Evolutionary conservation across 345 rosid species (phyloP).

Genomic region (Bruguiera sexangula): DNA sequence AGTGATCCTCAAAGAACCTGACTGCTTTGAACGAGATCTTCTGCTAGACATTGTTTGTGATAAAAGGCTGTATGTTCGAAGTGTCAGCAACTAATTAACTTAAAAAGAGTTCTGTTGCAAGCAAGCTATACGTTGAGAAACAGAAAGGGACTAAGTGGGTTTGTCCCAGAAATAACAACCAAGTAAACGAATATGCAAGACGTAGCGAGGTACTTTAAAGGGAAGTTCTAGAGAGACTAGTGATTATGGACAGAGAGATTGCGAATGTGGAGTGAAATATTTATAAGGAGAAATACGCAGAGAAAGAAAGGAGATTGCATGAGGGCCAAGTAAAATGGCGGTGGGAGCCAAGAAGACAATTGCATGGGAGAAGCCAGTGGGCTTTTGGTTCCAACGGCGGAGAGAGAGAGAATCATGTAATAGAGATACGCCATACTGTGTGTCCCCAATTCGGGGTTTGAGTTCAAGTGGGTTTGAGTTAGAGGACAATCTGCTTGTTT

Average conservation of each 20-base stretch:
- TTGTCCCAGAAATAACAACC: background rate
- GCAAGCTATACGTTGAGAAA: background rate
- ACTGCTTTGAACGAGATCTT: slow-evolving; percentile 75
- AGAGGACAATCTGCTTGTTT: slow-evolving; percentile 28
- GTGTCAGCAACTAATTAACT: slow-evolving; percentile 9
- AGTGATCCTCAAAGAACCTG: slow-evolving; percentile 54
- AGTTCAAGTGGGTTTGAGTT: slow-evolving; percentile 41
- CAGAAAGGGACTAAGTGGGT: background rate
- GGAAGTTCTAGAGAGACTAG: slow-evolving; percentile 17
- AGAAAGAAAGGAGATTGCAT: background rate
- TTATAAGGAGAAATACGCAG: background rate
- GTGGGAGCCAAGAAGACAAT: slow-evolving; percentile 37
- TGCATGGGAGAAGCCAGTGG: slow-evolving; percentile 68
- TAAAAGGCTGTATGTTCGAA: background rate
- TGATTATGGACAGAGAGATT: slow-evolving; percentile 7
- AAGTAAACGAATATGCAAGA: background rate
- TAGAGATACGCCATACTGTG: slow-evolving; percentile 35
- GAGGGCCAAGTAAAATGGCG: background rate
- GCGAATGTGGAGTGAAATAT: background rate
- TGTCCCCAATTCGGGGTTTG: slow-evolving; percentile 30
- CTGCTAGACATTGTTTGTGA: slow-evolving; percentile 66
- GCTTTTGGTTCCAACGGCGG: slow-evolving; percentile 17
- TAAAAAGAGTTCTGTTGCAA: background rate
- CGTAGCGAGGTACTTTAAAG: slow-evolving; percentile 1
- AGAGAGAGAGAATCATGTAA: slow-evolving; percentile 12